Base-by-base conservation (phyloP, 768 basidiomycete species). In the Suillus tomentosus region DNA sequence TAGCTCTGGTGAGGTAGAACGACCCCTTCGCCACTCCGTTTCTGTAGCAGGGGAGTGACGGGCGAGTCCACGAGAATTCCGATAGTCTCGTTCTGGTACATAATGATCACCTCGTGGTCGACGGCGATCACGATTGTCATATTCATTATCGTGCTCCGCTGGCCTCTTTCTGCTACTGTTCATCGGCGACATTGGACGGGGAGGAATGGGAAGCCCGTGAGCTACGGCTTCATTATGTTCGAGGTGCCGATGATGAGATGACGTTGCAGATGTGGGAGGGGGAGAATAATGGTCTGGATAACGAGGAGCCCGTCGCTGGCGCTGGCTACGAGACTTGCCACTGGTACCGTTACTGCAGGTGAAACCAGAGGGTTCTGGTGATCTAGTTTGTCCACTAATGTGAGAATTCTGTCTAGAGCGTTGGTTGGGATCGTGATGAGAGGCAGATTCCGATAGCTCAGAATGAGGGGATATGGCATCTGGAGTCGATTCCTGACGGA, bases 41-140 rank as follows among this genome's bases (percentile, higher is more conserved):
- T 69, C 50, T 50, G 50, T 62, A 64, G 3, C 48, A 40, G 13
- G 65, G n/a, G 55, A 56, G 36, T 14, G n/a, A 39, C 7, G 55
- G 24, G 17, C 4, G 24, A 51, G 53, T 50, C 31, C 59, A 60
- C 36, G 15, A 59, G 17, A 8, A 9, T 65, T 57, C 24, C 45
- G 62, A 36, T 65, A 65, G 55, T 57, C 37, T 39, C 37, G 37
- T 8, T 39, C 60, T 37, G 70, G 60, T 5, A 39, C 34, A 74
- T 72, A 69, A 36, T 13, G 36, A 65, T 73, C 67, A 37, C 34
- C 64, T 42, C 75, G 72, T 15, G 62, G 69, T 58, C 68, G 75
- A 24, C 75, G 73, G 1, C 53, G 65, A 60, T 72, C 67, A 50
- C 58, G 66, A 47, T 48, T 54, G 37, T 68, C 39, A 10, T 76